phyloP scores from a whole-genome alignment of 148 eudicot genomes.

The Agrostemma githago region DNA sequence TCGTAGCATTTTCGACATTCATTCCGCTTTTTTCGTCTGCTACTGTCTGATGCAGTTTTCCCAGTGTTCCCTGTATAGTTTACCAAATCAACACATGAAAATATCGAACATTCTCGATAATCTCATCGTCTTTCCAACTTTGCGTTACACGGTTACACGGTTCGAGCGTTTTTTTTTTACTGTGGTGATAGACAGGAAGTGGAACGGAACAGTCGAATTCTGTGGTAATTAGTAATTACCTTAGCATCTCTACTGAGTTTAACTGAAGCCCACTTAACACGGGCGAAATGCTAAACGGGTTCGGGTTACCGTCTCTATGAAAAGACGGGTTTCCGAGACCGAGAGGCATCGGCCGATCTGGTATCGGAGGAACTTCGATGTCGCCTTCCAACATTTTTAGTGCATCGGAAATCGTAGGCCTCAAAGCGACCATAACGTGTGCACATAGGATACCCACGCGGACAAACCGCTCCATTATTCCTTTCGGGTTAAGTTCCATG shows the following conservation, averaged over 20 bases:
- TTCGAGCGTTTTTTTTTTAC: background rate
- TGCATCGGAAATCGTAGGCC: slow-evolving; percentile 75
- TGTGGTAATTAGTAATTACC: slow-evolving; percentile 64
- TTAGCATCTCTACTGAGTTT: slow-evolving; percentile 58
- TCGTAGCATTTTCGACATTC: background rate
- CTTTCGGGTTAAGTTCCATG: slow-evolving; percentile 38
- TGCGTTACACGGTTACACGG: no score
- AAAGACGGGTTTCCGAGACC: slow-evolving; percentile 61
- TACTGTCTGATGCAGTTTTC: slow-evolving; percentile 3
- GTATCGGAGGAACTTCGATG: slow-evolving; percentile 65
- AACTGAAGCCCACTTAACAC: slow-evolving; percentile 43
- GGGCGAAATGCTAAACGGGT: slow-evolving; percentile 46
- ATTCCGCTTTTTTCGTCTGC: slow-evolving; percentile 10
- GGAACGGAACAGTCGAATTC: slow-evolving; percentile 7
- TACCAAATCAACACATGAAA: slow-evolving; percentile 15
- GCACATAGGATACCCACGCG: slow-evolving; percentile 81
- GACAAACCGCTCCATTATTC: slow-evolving; percentile 75
- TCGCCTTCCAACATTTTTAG: slow-evolving; percentile 90
- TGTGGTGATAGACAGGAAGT: background rate
- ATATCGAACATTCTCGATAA: slow-evolving; percentile 5
- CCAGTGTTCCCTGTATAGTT: slow-evolving; percentile 14
- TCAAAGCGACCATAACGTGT: slow-evolving; percentile 87
- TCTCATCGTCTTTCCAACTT: background rate
- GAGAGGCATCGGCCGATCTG: slow-evolving; percentile 69
- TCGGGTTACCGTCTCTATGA: slow-evolving; percentile 29